A percentile compares a stretch with the other conserved stretches of the same genome.
Evolutionary conservation across 2,329 filamentous ascomycete genomes (phyloP).

Genomic region (Teratosphaeria destructans): DNA sequence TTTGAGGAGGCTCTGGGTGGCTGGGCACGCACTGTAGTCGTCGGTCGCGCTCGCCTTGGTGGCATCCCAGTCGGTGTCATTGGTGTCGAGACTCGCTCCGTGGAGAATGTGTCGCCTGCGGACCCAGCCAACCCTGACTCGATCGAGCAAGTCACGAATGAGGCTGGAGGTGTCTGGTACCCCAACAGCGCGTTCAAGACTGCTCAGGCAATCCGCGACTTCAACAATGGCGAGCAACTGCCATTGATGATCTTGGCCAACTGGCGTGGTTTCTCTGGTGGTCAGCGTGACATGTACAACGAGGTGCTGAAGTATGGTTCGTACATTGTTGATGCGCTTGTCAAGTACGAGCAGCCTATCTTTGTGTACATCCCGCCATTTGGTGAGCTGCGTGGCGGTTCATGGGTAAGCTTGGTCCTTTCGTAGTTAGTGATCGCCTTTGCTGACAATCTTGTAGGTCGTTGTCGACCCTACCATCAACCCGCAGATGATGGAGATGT

Average conservation of each 20-base stretch:
- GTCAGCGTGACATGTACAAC: slow-evolving; percentile 99
- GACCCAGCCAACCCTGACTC: slow-evolving; percentile 98
- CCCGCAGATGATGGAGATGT: slow-evolving; percentile 96
- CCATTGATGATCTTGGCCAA: slow-evolving; percentile 98
- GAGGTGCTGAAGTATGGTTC: slow-evolving; percentile 99
- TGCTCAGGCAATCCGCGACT: slow-evolving; percentile 95
- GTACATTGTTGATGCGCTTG: slow-evolving; percentile 95
- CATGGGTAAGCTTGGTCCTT: slow-evolving; percentile 55
- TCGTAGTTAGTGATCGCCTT: background rate
- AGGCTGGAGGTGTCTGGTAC: slow-evolving; percentile 99
- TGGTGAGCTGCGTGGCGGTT: slow-evolving; percentile 94
- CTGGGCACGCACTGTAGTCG: slow-evolving; percentile 93
- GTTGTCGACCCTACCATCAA: slow-evolving; percentile 99
- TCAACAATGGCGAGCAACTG: slow-evolving; percentile 97
- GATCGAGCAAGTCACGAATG: slow-evolving; percentile 85
- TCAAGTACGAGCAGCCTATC: slow-evolving; percentile 97
- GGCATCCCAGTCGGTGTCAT: slow-evolving; percentile 99
- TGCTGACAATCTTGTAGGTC: slow-evolving; percentile 45
- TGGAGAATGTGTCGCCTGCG: slow-evolving; percentile 93
- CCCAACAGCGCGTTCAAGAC: slow-evolving; percentile 99
- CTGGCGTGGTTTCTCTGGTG: slow-evolving; percentile 99
- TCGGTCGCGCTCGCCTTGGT: slow-evolving; percentile 89
- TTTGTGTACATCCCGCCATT: slow-evolving; percentile 98
- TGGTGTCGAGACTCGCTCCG: slow-evolving; percentile 84
- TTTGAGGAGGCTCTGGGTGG: slow-evolving; percentile 95